phyloP scores from a whole-genome alignment of 257 asterid genomes.

The Cynanchum wilfordii region DNA sequence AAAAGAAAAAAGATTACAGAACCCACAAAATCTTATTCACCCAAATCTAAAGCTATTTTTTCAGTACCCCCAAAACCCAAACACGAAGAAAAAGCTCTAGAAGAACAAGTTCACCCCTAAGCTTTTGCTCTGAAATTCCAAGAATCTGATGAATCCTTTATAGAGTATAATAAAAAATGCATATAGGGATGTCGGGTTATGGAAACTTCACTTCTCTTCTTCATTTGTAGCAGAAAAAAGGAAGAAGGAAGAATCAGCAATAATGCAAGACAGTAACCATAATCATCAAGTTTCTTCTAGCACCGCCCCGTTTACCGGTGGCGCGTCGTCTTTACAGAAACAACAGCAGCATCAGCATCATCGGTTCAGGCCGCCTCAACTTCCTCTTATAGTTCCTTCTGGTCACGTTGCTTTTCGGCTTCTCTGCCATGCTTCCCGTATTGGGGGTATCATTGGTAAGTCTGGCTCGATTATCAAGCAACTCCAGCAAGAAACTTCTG shows the following conservation, averaged over 20 bases:
- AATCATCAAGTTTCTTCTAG: neutral
- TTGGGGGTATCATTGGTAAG: slow-evolving; percentile 72
- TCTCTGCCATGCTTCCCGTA: slow-evolving; percentile 71
- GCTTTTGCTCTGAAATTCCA: neutral
- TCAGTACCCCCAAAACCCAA: too few species aligned
- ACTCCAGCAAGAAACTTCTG: slow-evolving; percentile 51
- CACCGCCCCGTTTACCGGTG: slow-evolving; percentile 8
- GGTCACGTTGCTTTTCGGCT: slow-evolving; percentile 59
- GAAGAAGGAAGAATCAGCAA: neutral
- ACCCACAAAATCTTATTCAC: too few species aligned
- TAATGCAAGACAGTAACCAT: neutral
- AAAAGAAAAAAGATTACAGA: too few species aligned
- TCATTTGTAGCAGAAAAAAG: neutral
- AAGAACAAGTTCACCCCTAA: too few species aligned
- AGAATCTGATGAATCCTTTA: neutral
- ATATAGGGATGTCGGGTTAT: neutral
- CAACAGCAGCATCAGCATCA: neutral
- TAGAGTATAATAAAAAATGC: neutral
- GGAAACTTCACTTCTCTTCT: neutral
- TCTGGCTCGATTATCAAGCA: slow-evolving; percentile 62
- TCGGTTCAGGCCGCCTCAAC: slow-evolving; percentile 31
- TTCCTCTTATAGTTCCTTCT: slow-evolving; percentile 36
- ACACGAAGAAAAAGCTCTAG: too few species aligned
- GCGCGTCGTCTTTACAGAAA: neutral
- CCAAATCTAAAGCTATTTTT: too few species aligned